Evolutionary conservation across 2,329 filamentous ascomycete species (phyloP), one percentile per base, ranked within the genome.

Genomic region (Daldinia sp.): DNA sequence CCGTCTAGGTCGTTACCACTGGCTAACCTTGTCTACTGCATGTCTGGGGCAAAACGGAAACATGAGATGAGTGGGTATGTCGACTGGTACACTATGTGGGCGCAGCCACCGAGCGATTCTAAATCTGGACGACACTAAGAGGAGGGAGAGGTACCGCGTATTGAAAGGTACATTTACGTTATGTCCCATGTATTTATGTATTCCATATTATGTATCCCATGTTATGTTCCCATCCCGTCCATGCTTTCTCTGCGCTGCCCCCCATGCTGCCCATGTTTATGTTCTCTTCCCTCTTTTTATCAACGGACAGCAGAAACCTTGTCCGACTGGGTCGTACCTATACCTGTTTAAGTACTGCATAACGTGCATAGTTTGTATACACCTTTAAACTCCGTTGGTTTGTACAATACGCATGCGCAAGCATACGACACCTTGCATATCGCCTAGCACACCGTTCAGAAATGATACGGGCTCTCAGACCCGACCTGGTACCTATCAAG

Each of bases 11-110:
- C 61, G 64, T 53, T 54, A 50, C 61, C 58, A 67, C 61, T 64
- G 60, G 58, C 64, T 53, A 63, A 68, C 76, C 75, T 72, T 76
- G 75, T 73, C 75, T 69, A 71, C 70, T 71, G 72, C 70, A 74
- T 76, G 76, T 80, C 77, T 80, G 78, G 78, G 76, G 76, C 75
- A 79, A 77, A 74, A 75, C 71, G 74, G 75, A 76, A 78, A 78
- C 74, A 76, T 77, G 74, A 77, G 75, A 78, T 76, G 77, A 75
- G 75, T 74, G 72, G 73, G 69, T 67, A 64, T 66, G 66, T 63
- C 53, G 68, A 65, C 65, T 67, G 66, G 61, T 64, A 67, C n/a
- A n/a, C 64, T 64, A 67, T 59, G 64, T 67, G 66, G 72, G 71
- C 70, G 70, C 72, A 73, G 71, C 67, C 69, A 73, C 70, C 70